Evolutionary conservation across 2,329 filamentous ascomycete species (phyloP).

Genomic region (Zymoseptoria crescenta): DNA sequence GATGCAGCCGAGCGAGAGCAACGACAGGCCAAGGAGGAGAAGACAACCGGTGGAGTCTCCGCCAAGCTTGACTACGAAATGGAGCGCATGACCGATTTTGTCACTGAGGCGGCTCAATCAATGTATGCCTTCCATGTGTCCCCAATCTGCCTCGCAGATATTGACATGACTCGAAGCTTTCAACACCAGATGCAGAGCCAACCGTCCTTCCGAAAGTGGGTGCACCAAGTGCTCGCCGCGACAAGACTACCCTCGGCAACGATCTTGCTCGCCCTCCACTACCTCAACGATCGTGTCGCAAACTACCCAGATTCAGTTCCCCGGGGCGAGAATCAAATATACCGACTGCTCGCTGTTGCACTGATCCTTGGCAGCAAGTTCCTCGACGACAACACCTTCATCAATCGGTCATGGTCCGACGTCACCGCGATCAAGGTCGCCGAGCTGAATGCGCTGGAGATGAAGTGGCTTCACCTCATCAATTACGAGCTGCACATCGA

Average conservation of each 20-base stretch:
- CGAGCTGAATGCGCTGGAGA: conserved; percentile 78
- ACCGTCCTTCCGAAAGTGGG: conserved; percentile 80
- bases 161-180: conserved; percentile 57
- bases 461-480: conserved; percentile 78
- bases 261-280: conserved; percentile 83
- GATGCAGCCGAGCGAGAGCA: conserved; percentile 27
- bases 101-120: conserved; percentile 77
- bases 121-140: conserved; percentile 55
- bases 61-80: conserved; percentile 95
- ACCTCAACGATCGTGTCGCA: conserved; percentile 69
- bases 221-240: conserved; percentile 80
- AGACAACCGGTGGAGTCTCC: conserved; percentile 75
- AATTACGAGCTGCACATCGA: conserved; percentile 82
- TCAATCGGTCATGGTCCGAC: conserved; percentile 94
- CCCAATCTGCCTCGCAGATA: conserved; percentile 51
- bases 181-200: conserved; percentile 55
- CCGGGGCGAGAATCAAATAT: conserved; percentile 61
- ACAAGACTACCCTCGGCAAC: conserved; percentile 86
- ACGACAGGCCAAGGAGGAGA: conserved; percentile 51
- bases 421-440: conserved; percentile 81
- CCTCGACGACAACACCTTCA: conserved; percentile 92
- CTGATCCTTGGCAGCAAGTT: conserved; percentile 90
- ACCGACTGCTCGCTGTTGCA: conserved; percentile 78
- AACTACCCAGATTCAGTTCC: conserved; percentile 24
- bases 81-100: conserved; percentile 92